Conservation (phyloP, 108 stramenopile genomes). For the Skeletonema potamos region DNA sequence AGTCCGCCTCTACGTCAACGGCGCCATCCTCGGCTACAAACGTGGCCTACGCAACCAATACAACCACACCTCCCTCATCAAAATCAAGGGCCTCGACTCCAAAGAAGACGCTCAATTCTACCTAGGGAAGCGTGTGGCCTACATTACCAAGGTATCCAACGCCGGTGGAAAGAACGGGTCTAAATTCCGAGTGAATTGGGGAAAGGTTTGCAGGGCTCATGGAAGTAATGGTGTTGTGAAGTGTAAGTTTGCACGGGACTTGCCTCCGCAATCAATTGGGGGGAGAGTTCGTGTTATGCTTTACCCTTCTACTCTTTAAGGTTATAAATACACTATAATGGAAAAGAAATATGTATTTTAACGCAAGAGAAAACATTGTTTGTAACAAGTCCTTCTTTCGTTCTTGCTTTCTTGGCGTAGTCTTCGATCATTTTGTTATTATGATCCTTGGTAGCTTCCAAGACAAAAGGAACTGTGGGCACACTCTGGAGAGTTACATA, state of each 20-base stretch:
- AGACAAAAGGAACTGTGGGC: too few species aligned
- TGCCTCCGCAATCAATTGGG: constrained; percentile 93
- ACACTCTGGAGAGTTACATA: too few species aligned
- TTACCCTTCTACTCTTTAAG: constrained; percentile 79
- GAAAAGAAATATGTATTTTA: neutral
- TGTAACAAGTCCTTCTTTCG: too few species aligned
- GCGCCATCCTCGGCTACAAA: constrained; percentile 97
- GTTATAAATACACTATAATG: neutral
- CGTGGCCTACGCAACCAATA: constrained; percentile 96
- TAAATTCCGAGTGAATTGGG: constrained; percentile 99
- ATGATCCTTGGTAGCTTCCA: too few species aligned
- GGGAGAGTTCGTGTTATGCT: constrained; percentile 91
- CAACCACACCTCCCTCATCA: constrained; percentile 96
- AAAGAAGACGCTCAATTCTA: constrained; percentile 95
- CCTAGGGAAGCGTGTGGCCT: constrained; percentile 98
- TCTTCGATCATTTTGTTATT: too few species aligned
- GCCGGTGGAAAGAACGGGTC: constrained; percentile 74
- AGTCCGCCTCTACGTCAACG: constrained; percentile 94
- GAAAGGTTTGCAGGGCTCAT: constrained; percentile 94
- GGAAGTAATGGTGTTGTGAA: constrained; percentile 98
- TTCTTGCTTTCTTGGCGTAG: too few species aligned
- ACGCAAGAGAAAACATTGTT: neutral
- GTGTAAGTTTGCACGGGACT: constrained; percentile 96
- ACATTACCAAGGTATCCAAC: constrained; percentile 93
- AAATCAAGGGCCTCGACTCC: constrained; percentile 95